Evolutionary conservation across 306 rosid genomes (phyloP).

Genomic region (Glycyrrhiza uralensis): DNA sequence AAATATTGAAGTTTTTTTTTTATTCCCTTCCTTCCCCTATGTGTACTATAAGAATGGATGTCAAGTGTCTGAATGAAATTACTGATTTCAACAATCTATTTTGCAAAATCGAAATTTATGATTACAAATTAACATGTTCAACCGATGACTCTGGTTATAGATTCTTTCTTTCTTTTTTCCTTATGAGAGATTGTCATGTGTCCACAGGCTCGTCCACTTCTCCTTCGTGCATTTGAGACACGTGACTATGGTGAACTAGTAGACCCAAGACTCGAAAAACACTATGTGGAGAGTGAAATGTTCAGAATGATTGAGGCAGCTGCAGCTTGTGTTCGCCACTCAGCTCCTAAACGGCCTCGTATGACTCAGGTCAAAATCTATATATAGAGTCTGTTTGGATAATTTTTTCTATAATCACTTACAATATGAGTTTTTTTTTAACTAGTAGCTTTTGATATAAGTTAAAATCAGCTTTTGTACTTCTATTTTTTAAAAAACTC

Average conservation of each 20-base stretch:
- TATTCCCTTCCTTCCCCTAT: no score
- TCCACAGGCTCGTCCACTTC: conserved; percentile 84
- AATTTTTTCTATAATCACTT: no score
- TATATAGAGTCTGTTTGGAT: no score
- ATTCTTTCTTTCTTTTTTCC: background rate
- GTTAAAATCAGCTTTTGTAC: no score
- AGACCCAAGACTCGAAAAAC: conserved; percentile 68
- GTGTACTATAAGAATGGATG: background rate
- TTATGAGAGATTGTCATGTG: conserved; percentile 17
- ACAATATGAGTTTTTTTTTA: no score
- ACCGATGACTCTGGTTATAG: background rate
- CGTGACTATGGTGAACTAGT: conserved; percentile 48
- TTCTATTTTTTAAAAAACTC: no score
- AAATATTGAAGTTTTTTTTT: no score
- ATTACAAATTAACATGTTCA: background rate
- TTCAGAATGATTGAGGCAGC: conserved; percentile 89
- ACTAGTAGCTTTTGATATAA: no score
- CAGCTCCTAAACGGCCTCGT: conserved; percentile 82
- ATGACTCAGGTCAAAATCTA: no score
- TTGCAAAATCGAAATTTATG: background rate
- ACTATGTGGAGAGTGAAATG: conserved; percentile 74
- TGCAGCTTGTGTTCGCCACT: conserved; percentile 92
- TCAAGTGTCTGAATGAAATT: background rate
- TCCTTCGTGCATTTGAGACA: conserved; percentile 63
- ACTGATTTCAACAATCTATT: background rate